phyloP scores from a whole-genome alignment of 768 basidiomycete species.

The Amylocystis lapponica region DNA sequence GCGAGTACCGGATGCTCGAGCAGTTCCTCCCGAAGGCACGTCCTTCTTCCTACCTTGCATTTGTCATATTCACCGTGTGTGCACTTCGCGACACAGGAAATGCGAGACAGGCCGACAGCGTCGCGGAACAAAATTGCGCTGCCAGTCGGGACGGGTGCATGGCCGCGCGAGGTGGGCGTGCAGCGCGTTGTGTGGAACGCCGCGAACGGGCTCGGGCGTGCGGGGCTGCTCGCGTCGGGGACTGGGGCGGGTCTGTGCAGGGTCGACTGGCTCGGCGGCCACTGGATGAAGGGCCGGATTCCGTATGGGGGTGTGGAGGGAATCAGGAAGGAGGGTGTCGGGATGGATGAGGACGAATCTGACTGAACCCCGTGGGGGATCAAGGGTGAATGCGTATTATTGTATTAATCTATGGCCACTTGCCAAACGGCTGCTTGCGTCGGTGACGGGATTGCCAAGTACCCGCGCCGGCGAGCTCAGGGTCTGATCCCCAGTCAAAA shows the following conservation, averaged over 20 bases:
- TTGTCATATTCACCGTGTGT: not conserved
- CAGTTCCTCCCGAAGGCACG: constrained; percentile 69
- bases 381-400: no score
- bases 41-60: constrained; percentile 1
- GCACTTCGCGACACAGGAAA: constrained; percentile 44
- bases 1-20: constrained; percentile 86
- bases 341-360: constrained; percentile 22
- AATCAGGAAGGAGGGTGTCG: constrained; percentile 49
- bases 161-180: constrained; percentile 75
- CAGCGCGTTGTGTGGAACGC: constrained; percentile 81
- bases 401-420: no score
- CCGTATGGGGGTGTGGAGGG: constrained; percentile 61
- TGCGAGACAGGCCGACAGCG: constrained; percentile 39
- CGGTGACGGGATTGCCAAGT: no score
- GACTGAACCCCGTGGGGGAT: no score
- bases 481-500: no score
- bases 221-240: constrained; percentile 64
- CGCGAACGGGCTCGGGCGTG: constrained; percentile 57
- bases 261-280: constrained; percentile 75
- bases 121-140: constrained; percentile 31
- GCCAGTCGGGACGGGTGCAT: constrained; percentile 53
- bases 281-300: constrained; percentile 60
- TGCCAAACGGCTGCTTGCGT: no score
- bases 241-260: constrained; percentile 84
- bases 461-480: no score